phyloP scores from a whole-genome alignment of 2,329 filamentous ascomycete species.

The Aspergillus udagawae region DNA sequence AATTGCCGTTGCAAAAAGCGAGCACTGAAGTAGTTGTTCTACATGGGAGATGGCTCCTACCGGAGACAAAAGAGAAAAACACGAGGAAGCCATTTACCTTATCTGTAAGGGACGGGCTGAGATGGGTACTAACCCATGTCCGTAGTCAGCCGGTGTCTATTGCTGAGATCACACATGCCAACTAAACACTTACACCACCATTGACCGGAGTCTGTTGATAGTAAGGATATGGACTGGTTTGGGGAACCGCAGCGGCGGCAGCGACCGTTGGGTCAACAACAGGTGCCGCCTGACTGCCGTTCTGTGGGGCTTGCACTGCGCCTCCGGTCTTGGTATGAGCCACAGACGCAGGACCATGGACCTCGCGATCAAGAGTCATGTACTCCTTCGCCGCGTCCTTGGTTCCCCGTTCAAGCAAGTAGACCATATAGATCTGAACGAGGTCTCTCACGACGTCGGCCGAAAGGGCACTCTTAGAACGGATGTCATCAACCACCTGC shows the following conservation, averaged over 20 bases:
- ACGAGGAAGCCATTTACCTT: slow-evolving; percentile 2
- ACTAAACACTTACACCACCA: slow-evolving; percentile 18
- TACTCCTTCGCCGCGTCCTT: slow-evolving; percentile 85
- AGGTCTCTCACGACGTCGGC: slow-evolving; percentile 68
- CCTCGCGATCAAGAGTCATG: slow-evolving; percentile 73
- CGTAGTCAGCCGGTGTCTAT: not conserved
- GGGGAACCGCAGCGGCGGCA: slow-evolving; percentile 11
- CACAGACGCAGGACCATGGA: slow-evolving; percentile 63
- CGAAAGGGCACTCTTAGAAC: slow-evolving; percentile 67
- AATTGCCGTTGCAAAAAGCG: slow-evolving; percentile 15
- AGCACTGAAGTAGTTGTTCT: slow-evolving; percentile 10
- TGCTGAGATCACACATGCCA: not conserved
- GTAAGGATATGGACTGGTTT: slow-evolving; percentile 26
- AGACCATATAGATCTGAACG: slow-evolving; percentile 73
- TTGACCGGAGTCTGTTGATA: slow-evolving; percentile 30
- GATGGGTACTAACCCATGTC: not conserved
- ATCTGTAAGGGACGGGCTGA: not conserved
- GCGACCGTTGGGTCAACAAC: slow-evolving; percentile 1
- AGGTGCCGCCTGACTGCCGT: slow-evolving; percentile 15
- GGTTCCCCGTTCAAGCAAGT: slow-evolving; percentile 75
- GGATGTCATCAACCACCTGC: slow-evolving; percentile 71
- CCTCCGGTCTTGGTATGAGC: slow-evolving; percentile 28
- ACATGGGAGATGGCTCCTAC: slow-evolving; percentile 15
- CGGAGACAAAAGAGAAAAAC: slow-evolving; percentile 9
- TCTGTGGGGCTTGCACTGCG: slow-evolving; percentile 18